Evolutionary conservation across 75 land plant genomes (phyloP).

Genomic region (Larix kaempferi): DNA sequence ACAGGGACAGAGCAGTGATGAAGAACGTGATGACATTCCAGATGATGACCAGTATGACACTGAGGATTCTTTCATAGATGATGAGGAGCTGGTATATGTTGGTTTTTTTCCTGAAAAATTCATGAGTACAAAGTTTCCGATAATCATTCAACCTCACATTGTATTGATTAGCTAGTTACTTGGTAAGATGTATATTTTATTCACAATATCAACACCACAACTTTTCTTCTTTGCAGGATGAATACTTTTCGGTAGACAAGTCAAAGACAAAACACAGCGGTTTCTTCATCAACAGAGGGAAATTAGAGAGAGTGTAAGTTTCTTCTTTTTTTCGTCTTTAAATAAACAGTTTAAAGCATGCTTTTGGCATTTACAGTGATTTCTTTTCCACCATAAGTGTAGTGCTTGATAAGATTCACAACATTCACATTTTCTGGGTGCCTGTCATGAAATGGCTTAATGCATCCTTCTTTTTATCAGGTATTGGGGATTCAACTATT

Average conservation of each 20-base stretch:
- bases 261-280: conserved; percentile 60
- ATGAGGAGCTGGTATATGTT: conserved; percentile 77
- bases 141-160: neutral
- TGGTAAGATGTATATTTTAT: neutral
- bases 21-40: conserved; percentile 64
- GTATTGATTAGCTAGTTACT: neutral
- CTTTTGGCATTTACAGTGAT: neutral
- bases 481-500: too few species aligned
- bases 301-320: conserved; percentile 79
- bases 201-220: neutral
- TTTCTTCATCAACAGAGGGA: conserved; percentile 83
- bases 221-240: conserved; percentile 54
- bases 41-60: conserved; percentile 99
- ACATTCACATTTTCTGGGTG: neutral
- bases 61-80: conserved; percentile 98
- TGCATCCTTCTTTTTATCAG: too few species aligned
- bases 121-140: neutral
- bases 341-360: neutral
- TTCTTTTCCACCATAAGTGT: neutral
- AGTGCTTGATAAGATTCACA: neutral
- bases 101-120: neutral
- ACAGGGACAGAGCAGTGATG: conserved; percentile 77
- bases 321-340: neutral
- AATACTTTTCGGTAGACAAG: conserved; percentile 93
- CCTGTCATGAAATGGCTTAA: neutral